Conservation (phyloP, 495 filamentous ascomycete species). For the Peziza echinospora region DNA sequence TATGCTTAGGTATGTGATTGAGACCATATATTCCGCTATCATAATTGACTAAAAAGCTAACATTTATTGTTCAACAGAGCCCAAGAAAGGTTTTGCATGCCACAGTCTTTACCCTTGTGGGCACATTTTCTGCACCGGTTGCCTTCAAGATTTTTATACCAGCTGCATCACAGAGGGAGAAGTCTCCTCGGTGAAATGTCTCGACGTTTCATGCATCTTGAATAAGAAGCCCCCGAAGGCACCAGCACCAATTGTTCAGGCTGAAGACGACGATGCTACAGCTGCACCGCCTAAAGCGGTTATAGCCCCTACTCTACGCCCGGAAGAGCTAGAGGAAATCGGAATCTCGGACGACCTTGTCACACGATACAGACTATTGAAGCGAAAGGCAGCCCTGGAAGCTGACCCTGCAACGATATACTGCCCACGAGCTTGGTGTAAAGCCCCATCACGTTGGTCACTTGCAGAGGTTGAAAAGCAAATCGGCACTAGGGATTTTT, state of each 20-base stretch:
- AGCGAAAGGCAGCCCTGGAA: constrained; percentile 78
- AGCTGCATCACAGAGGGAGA: constrained; percentile 70
- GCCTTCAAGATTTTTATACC: constrained; percentile 76
- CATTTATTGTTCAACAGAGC: constrained; percentile 33
- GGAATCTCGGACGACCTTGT: constrained; percentile 50
- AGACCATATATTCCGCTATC: background rate
- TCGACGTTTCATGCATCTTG: constrained; percentile 53
- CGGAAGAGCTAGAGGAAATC: constrained; percentile 75
- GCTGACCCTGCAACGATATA: constrained; percentile 83
- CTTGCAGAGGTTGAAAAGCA: constrained; percentile 27
- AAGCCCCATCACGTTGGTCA: constrained; percentile 60
- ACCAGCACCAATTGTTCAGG: constrained; percentile 6
- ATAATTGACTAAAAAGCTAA: no score
- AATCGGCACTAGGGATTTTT: constrained; percentile 29
- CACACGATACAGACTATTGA: constrained; percentile 67
- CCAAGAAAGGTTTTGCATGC: constrained; percentile 70
- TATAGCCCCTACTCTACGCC: constrained; percentile 44
- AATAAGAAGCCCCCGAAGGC: constrained; percentile 20
- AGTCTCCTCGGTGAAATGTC: constrained; percentile 52
- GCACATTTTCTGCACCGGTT: constrained; percentile 75
- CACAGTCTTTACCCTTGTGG: constrained; percentile 57
- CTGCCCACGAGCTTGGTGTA: constrained; percentile 84
- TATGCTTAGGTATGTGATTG: constrained; percentile 41
- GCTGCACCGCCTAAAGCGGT: constrained; percentile 23
- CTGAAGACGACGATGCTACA: constrained; percentile 16